phyloP scores from a whole-genome alignment of 352 stramenopile genomes.

The Phytophthora hibernalis region DNA sequence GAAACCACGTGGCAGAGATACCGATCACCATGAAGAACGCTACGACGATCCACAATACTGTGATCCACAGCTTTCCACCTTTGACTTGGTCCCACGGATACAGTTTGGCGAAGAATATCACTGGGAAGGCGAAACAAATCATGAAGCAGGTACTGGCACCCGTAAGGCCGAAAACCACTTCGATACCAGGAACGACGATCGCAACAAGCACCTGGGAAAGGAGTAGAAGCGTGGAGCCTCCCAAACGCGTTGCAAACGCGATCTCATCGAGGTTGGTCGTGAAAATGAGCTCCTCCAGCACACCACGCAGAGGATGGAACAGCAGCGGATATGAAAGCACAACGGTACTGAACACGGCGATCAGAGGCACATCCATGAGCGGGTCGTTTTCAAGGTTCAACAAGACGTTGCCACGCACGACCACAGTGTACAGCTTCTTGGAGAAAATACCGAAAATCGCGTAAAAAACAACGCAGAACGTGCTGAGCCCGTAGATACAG shows the following conservation, averaged over 20 bases:
- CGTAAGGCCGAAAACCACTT: constrained; percentile 75
- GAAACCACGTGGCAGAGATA: constrained; percentile 35
- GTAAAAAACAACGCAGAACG: constrained; percentile 74
- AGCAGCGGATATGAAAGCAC: constrained; percentile 79
- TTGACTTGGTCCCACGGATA: constrained; percentile 56
- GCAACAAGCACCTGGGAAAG: constrained; percentile 63
- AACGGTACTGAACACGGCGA: constrained; percentile 76
- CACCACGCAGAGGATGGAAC: constrained; percentile 71
- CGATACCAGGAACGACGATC: constrained; percentile 65
- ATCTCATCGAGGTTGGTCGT: constrained; percentile 53
- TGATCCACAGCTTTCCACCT: constrained; percentile 45
- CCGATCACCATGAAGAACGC: constrained; percentile 48
- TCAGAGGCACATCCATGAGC: constrained; percentile 69
- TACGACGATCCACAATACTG: constrained; percentile 45
- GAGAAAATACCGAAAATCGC: constrained; percentile 57
- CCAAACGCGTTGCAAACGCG: constrained; percentile 58
- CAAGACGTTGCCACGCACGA: constrained; percentile 76
- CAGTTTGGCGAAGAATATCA: constrained; percentile 65
- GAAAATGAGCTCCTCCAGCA: constrained; percentile 69
- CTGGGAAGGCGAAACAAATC: constrained; percentile 81
- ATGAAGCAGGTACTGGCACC: constrained; percentile 74
- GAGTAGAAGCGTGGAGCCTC: constrained; percentile 56
- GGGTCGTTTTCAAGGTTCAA: constrained; percentile 80
- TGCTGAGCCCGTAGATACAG: constrained; percentile 56
- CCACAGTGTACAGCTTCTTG: constrained; percentile 60